phyloP scores from a whole-genome alignment of 1,284 basidiomycete species.

The Ustilago crameri region DNA sequence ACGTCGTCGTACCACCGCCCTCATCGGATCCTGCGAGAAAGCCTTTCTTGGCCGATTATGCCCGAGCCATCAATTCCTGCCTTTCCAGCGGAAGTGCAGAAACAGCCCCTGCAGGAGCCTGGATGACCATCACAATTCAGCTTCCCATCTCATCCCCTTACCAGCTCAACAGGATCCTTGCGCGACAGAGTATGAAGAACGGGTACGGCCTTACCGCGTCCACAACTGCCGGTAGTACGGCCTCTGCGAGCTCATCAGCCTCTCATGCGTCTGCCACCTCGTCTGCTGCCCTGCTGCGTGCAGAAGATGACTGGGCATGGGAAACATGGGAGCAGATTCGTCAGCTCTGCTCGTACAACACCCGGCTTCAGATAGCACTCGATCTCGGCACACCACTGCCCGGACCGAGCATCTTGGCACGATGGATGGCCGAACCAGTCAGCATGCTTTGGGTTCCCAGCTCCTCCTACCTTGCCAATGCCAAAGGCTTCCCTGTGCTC shows the following conservation, averaged over 20 bases:
- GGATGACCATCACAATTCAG: slow-evolving; percentile 61
- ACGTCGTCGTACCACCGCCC: slow-evolving; percentile 88
- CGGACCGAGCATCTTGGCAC: slow-evolving; percentile 73
- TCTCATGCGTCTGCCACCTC: slow-evolving; percentile 39
- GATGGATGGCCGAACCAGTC: slow-evolving; percentile 94
- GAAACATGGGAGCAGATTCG: slow-evolving; percentile 97
- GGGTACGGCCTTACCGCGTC: slow-evolving; percentile 34
- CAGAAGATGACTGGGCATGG: slow-evolving; percentile 74
- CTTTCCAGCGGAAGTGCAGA: slow-evolving; percentile 53
- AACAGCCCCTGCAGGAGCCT: slow-evolving; percentile 47
- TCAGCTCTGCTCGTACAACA: slow-evolving; percentile 85
- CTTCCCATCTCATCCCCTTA: slow-evolving; percentile 62
- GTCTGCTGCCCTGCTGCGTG: slow-evolving; percentile 77
- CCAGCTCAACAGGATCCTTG: slow-evolving; percentile 49
- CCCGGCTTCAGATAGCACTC: slow-evolving; percentile 80
- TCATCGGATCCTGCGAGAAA: slow-evolving; percentile 74
- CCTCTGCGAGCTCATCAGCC: slow-evolving; percentile 35
- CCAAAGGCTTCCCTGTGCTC: slow-evolving; percentile 95
- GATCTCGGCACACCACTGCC: slow-evolving; percentile 85
- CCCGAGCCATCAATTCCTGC: slow-evolving; percentile 76
- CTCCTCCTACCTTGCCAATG: slow-evolving; percentile 90
- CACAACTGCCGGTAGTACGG: slow-evolving; percentile 34
- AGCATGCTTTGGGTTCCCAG: slow-evolving; percentile 88
- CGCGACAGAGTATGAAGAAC: slow-evolving; percentile 38
- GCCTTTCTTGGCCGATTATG: slow-evolving; percentile 87